phyloP scores from a whole-genome alignment of 371 early-diverging fungal species.

The Rhizomucor pusillus region DNA sequence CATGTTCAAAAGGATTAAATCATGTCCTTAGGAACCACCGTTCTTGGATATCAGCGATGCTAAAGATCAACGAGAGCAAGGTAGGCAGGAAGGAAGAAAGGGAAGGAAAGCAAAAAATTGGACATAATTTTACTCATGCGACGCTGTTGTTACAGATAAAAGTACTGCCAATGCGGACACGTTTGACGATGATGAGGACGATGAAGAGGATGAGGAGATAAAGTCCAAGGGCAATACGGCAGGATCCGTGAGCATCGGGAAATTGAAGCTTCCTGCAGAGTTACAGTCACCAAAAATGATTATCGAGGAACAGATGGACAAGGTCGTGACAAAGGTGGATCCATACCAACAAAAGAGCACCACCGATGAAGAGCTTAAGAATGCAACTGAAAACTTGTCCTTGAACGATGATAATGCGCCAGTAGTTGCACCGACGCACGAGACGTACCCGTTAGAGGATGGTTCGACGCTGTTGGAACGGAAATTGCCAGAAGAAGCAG shows the following conservation, averaged over 20 bases:
- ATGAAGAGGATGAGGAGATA: constrained; percentile 22
- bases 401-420: constrained; percentile 4
- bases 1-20: not conserved
- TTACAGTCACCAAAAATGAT: constrained; percentile 51
- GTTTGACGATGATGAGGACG: constrained; percentile 45
- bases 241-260: not conserved
- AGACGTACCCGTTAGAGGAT: constrained; percentile 35
- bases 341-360: constrained; percentile 8
- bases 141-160: not conserved
- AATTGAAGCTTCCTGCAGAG: constrained; percentile 29
- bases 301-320: constrained; percentile 50
- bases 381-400: constrained; percentile 4
- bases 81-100: not conserved
- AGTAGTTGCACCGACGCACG: constrained; percentile 22
- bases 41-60: constrained; percentile 43
- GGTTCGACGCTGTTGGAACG: constrained; percentile 41
- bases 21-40: constrained; percentile 35
- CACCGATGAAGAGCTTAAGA: constrained; percentile 4
- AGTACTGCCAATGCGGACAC: not conserved
- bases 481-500: constrained; percentile 36
- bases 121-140: not conserved
- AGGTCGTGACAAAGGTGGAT: constrained; percentile 41
- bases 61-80: constrained; percentile 11
- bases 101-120: not conserved
- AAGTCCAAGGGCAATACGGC: not conserved